Evolutionary conservation across 108 stramenopile genomes (phyloP), one percentile per base, ranked within the genome.

Genomic region (Fistulifera solaris): DNA sequence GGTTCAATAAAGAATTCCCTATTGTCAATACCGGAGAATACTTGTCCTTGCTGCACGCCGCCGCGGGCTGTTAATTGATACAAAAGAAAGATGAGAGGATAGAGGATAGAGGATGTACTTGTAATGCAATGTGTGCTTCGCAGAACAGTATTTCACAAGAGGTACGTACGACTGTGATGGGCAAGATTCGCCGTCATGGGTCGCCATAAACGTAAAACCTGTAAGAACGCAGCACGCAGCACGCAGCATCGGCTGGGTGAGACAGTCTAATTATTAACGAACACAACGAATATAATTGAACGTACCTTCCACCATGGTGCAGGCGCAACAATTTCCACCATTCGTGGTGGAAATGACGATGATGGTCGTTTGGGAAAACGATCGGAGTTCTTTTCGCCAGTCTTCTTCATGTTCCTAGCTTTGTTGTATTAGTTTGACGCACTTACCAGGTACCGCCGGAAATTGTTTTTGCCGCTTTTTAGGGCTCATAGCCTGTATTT

Each of bases 271-370:
- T 13, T 11, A 40, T 40, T 14, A 40, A 40, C 11, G 40, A 11
- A 13, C 12, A 11, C 12, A 40, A 40, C 12, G 17, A 48, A 16
- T 11, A 11, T 16, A n/a, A n/a, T n/a, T n/a, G n/a, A n/a, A n/a
- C 47, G 47, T 17, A 48, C 47, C 47, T 17, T 15, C 47, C 17
- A 11, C 14, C 47, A 48, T 48, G 16, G 47, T 17, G 47, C 47
- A 48, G 47, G 47, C 18, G 47, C 47, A 10, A 16, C 47, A 15
- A 48, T 19, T 17, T 48, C 14, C 47, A 48, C 47, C 47, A n/a
- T n/a, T n/a, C n/a, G n/a, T n/a, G n/a, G n/a, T n/a, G n/a, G n/a
- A n/a, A n/a, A n/a, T n/a, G n/a, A n/a, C n/a, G n/a, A n/a, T n/a
- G n/a, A n/a, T n/a, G n/a, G n/a, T n/a, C n/a, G n/a, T n/a, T n/a